Evolutionary conservation across 495 filamentous ascomycete genomes (phyloP).

Genomic region (Neurospora sp.): DNA sequence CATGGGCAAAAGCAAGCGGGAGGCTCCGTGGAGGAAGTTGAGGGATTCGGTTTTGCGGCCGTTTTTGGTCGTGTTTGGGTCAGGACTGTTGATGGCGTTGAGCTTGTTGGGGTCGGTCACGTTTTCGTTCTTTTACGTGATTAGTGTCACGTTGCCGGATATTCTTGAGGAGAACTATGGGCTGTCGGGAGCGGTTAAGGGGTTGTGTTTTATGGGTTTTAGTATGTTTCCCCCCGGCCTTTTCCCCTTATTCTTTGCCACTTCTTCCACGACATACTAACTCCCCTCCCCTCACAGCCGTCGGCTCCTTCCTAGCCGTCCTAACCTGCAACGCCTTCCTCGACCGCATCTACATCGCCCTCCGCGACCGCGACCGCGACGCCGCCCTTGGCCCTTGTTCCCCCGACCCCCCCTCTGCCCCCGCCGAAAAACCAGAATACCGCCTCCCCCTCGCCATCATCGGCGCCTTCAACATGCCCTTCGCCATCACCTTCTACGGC

Average conservation of each 20-base stretch:
- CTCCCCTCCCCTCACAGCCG: constrained; percentile 22
- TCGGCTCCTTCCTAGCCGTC: constrained; percentile 40
- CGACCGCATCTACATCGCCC: constrained; percentile 42
- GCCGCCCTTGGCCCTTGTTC: constrained; percentile 22
- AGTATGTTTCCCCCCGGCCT: constrained; percentile 31
- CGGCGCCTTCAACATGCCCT: constrained; percentile 33
- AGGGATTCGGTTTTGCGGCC: constrained; percentile 38
- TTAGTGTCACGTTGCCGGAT: constrained; percentile 42
- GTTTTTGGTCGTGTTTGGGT: constrained; percentile 34
- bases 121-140: constrained; percentile 46
- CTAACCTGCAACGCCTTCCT: constrained; percentile 34
- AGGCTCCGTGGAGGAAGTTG: constrained; percentile 14
- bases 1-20: constrained; percentile 18
- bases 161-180: constrained; percentile 38
- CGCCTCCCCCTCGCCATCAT: constrained; percentile 41
- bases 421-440: constrained; percentile 32
- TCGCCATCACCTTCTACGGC: constrained; percentile 37
- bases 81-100: constrained; percentile 38
- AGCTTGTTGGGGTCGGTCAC: constrained; percentile 39
- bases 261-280: no score
- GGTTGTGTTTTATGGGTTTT: constrained; percentile 38
- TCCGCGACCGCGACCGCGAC: constrained; percentile 29
- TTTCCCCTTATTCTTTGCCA: no score
- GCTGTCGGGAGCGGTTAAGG: constrained; percentile 35
- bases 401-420: no score